Conservation (phyloP, 257 asterid genomes). For the Henckelia pumila region DNA sequence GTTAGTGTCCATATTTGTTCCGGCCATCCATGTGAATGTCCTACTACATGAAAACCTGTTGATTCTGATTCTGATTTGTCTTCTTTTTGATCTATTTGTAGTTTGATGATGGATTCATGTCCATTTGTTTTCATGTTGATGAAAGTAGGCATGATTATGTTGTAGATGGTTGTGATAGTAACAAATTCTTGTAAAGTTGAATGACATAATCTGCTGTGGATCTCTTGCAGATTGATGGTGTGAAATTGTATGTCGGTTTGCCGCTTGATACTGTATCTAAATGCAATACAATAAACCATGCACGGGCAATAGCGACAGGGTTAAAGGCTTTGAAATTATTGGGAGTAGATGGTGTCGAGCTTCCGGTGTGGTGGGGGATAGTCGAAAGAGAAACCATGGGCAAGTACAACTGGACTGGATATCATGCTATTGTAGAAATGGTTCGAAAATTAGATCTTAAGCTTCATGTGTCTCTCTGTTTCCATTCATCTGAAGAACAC, state of each 20-base stretch:
- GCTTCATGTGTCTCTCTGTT: constrained; percentile 68
- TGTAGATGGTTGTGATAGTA: neutral
- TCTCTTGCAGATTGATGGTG: constrained; percentile 45
- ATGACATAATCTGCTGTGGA: neutral
- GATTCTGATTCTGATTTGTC: too few species aligned
- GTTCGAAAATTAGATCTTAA: constrained; percentile 59
- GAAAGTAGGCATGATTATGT: neutral
- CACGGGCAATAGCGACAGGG: constrained; percentile 78
- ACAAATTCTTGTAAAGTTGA: constrained; percentile 4
- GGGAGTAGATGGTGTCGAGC: constrained; percentile 89
- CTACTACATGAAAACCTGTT: too few species aligned
- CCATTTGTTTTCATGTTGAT: neutral
- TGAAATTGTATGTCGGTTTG: constrained; percentile 69
- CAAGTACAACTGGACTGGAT: constrained; percentile 70
- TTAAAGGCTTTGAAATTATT: constrained; percentile 72
- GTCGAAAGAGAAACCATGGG: constrained; percentile 70
- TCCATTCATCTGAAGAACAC: constrained; percentile 55
- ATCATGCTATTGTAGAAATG: constrained; percentile 60
- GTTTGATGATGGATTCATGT: too few species aligned
- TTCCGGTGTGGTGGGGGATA: constrained; percentile 92
- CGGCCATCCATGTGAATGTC: too few species aligned
- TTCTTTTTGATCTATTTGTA: too few species aligned
- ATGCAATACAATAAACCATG: constrained; percentile 53
- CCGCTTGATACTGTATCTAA: constrained; percentile 73
- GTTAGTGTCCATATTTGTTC: too few species aligned